Base-by-base conservation (phyloP, 2,329 filamentous ascomycete species). In the Fusarium austroafricanum region DNA sequence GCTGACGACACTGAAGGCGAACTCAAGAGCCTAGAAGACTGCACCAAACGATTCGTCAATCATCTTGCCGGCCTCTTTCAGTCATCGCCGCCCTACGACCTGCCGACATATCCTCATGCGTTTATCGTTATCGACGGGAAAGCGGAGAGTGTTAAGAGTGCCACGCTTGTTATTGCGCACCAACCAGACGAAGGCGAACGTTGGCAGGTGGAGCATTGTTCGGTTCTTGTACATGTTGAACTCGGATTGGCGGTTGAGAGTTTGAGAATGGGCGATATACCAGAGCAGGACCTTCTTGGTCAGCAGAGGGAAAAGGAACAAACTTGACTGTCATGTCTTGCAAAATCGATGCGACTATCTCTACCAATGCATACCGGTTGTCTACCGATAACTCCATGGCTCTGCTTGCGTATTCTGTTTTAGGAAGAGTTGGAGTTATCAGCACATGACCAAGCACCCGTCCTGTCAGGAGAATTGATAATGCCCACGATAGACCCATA, bases 11-110 rank as follows among this genome's bases (percentile, higher is more conserved):
- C 1, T 0, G 2, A 18, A 6, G 3, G 2, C 0, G 12, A 20
- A 0, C 4, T 37, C 0, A 14, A 8, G 10, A 1, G 4, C 0
- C 2, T 29, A 0, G 15, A 10, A 2, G n/a, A 28, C 1, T 45
- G 33, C 8, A 3, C 14, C 6, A 1, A 10, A 2, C 17, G 0
- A 15, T 57, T 40, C 3, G 0, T 29, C 6, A 3, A 2, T 2
- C 26, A 17, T 10, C 26, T 57, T 5, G 4, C 5, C 6, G 5
- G 9, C 2, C 1, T 28, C 6, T 55, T 56, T 10, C 5, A 35
- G 2, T 15, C 28, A 4, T 15, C 20, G 5, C 46, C 28, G 3
- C 12, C 26, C 0, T 15, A 40, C 10, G 15, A 39, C 6, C 3
- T 59, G 0, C 21, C 52, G 0, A 14, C 5, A 0, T 57, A 40